A percentile compares a stretch with the other conserved stretches of the same genome.
Evolutionary conservation across 2,329 filamentous ascomycete genomes (phyloP).

Genomic region (Fusarium lateritium): DNA sequence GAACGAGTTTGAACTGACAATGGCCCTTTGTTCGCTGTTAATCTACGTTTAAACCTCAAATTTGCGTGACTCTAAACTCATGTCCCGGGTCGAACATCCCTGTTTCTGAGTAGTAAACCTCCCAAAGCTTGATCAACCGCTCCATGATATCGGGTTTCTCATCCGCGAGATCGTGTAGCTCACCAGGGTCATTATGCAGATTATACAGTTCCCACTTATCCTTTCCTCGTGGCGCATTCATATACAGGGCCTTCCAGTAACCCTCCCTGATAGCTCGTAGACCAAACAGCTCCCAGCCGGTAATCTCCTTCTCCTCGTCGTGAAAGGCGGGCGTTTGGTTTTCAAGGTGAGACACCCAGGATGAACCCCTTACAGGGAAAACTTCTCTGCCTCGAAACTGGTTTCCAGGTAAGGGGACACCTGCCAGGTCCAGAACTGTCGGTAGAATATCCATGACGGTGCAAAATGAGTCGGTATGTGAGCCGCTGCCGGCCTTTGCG

Average conservation of each 20-base stretch:
- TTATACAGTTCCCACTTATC: constrained; percentile 36
- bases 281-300: constrained; percentile 71
- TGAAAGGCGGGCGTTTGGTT: constrained; percentile 57
- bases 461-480: constrained; percentile 50
- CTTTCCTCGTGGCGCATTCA: constrained; percentile 27
- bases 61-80: constrained; percentile 20
- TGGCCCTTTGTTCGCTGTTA: too few species aligned
- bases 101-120: constrained; percentile 31
- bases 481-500: constrained; percentile 42
- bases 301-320: constrained; percentile 63
- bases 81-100: constrained; percentile 31
- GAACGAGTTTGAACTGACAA: too few species aligned
- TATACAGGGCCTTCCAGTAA: constrained; percentile 65
- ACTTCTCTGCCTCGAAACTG: constrained; percentile 62
- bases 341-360: constrained; percentile 37
- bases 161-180: constrained; percentile 25
- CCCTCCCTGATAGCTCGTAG: constrained; percentile 66
- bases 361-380: constrained; percentile 63
- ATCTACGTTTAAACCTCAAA: background rate
- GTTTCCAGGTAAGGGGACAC: constrained; percentile 54
- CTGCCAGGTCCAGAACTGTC: constrained; percentile 63
- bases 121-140: constrained; percentile 26
- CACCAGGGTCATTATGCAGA: constrained; percentile 21
- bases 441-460: constrained; percentile 67
- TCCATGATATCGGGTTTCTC: constrained; percentile 18